Conservation (phyloP, 495 filamentous ascomycete species). For the Pseudomonodictys pantanalensis region DNA sequence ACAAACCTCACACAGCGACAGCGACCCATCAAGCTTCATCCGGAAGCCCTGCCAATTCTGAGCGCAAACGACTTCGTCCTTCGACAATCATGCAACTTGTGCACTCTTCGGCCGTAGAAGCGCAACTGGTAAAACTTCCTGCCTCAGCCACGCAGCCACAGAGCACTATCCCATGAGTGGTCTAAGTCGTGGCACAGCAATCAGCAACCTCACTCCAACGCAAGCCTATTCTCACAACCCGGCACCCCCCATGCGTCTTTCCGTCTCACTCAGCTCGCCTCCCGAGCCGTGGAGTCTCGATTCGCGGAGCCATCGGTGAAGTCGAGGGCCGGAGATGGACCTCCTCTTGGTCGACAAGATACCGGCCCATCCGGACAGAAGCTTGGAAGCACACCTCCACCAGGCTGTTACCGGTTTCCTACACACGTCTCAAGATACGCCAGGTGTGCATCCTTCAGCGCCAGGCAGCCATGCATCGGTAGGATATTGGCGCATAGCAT, state of each 20-base stretch:
- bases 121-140: background rate
- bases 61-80: background rate
- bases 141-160: constrained; percentile 14
- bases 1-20: background rate
- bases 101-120: background rate
- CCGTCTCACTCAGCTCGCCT: constrained; percentile 16
- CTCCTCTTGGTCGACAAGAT: background rate
- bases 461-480: background rate
- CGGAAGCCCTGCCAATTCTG: background rate
- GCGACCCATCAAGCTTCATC: background rate
- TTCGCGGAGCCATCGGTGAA: background rate
- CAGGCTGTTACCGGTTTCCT: too few species aligned
- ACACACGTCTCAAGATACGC: too few species aligned
- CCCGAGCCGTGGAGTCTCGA: background rate
- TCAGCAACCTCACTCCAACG: background rate
- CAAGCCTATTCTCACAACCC: background rate
- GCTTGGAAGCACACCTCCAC: background rate
- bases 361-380: background rate
- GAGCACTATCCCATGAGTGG: background rate
- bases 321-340: background rate
- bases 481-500: too few species aligned
- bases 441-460: background rate
- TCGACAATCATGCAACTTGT: background rate
- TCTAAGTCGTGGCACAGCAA: background rate
- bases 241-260: background rate